A percentile compares a stretch with the other conserved stretches of the same genome.
phyloP scores from a whole-genome alignment of 2,329 filamentous ascomycete genomes.

The Aspergillus quadricinctus region DNA sequence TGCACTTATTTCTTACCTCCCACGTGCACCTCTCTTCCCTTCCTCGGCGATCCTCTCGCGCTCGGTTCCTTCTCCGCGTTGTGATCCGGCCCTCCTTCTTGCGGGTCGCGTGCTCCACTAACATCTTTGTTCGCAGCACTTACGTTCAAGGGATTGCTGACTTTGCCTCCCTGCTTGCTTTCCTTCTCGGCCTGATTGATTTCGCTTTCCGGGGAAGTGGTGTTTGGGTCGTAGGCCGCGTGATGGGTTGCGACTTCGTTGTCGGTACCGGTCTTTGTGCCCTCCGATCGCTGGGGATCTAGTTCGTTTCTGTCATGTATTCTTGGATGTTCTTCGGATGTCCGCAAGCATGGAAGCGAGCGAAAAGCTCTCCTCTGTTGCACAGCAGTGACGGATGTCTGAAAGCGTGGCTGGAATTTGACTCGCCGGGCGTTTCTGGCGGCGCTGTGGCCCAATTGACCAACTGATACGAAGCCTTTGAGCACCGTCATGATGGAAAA shows the following conservation, averaged over 20 bases:
- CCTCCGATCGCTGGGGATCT: slow-evolving; percentile 62
- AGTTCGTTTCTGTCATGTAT: slow-evolving; percentile 55
- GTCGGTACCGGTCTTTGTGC: slow-evolving; percentile 64
- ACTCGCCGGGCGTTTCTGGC: slow-evolving; percentile 7
- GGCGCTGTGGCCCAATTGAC: slow-evolving; percentile 3
- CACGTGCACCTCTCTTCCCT: slow-evolving; percentile 24
- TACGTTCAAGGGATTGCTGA: slow-evolving; percentile 52
- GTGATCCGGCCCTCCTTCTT: slow-evolving; percentile 43
- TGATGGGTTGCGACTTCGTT: slow-evolving; percentile 55
- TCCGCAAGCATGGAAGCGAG: not conserved
- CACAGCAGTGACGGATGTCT: not conserved
- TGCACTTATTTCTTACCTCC: slow-evolving; percentile 2
- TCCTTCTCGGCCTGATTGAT: slow-evolving; percentile 31
- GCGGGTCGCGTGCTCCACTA: slow-evolving; percentile 45
- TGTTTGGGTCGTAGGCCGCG: slow-evolving; percentile 64
- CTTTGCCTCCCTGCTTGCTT: slow-evolving; percentile 36
- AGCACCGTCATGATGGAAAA: slow-evolving; percentile 1
- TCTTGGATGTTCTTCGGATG: slow-evolving; percentile 2
- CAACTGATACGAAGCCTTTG: slow-evolving; percentile 3
- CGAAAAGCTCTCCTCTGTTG: not conserved
- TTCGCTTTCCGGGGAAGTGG: slow-evolving; percentile 63
- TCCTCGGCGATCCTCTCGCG: slow-evolving; percentile 33
- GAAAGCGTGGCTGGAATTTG: not conserved
- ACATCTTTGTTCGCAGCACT: slow-evolving; percentile 59
- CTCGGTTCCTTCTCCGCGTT: slow-evolving; percentile 37